A percentile compares a stretch with the other conserved stretches of the same genome.
Conservation (phyloP, 129 eudicot genomes). For the Erigeron canadensis region DNA sequence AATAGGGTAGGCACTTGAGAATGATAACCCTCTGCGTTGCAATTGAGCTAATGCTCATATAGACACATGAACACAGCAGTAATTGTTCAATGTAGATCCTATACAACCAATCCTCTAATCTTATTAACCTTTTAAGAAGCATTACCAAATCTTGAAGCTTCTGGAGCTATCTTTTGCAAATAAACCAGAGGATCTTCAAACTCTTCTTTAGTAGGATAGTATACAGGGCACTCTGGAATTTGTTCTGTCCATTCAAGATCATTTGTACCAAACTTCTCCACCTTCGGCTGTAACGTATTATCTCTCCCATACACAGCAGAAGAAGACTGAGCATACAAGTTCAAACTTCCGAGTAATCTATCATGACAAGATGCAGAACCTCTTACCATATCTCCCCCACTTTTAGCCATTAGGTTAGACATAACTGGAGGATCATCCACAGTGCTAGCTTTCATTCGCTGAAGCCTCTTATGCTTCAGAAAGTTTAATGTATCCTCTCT, state of each 20-base stretch:
- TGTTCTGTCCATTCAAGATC: constrained; percentile 68
- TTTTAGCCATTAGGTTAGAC: constrained; percentile 51
- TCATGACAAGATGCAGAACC: constrained; percentile 62
- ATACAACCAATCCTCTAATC: too few relatives aligned
- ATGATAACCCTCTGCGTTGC: background rate
- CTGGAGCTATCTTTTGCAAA: constrained; percentile 86
- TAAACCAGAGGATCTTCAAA: constrained; percentile 89
- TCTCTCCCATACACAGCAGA: constrained; percentile 29
- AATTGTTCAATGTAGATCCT: too few relatives aligned
- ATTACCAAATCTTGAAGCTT: constrained; percentile 93
- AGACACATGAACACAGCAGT: too few relatives aligned
- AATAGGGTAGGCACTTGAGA: background rate
- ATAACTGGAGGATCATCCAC: constrained; percentile 37
- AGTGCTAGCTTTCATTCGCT: constrained; percentile 51
- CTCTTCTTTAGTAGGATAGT: constrained; percentile 75
- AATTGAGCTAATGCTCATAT: background rate
- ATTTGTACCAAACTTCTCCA: constrained; percentile 52
- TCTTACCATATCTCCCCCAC: constrained; percentile 80
- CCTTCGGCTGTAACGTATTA: constrained; percentile 49
- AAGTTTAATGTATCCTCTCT: constrained; percentile 75
- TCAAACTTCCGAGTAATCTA: constrained; percentile 38
- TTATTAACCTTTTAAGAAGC: background rate
- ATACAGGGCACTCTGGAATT: constrained; percentile 85
- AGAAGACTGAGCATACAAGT: constrained; percentile 30
- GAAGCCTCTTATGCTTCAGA: constrained; percentile 84